Evolutionary conservation across 768 basidiomycete genomes (phyloP), one percentile per base, ranked within the genome.

Genomic region (Boletellus ananas): DNA sequence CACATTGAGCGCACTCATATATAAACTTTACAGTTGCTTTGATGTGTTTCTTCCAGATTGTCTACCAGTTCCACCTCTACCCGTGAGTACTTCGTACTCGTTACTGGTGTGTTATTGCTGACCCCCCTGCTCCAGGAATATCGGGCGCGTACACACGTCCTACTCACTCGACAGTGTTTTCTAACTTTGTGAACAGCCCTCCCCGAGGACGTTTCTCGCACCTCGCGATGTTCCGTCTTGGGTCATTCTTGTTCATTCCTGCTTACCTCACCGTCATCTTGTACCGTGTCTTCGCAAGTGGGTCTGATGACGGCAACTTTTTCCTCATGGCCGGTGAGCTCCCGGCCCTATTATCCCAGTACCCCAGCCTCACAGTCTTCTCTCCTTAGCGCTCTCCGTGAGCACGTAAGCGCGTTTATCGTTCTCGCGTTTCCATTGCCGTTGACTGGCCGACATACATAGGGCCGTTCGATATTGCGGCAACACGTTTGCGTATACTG

Each of bases 21-120:
- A 3, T n/a, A 14, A 3, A 20, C 31, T 56, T 50, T 43, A n/a
- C 56, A 92, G 90, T 90, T 64, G 90, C 90, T 6, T 59, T 95
- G 49, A 95, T 96, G 94, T 94, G 91, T 68, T 75, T 93, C n/a
- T 89, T 84, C 53, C 93, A 94, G 67, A 88, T 96, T 45, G 82
- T 84, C 34, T 95, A 94, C 64, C 94, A 94, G 61, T 94, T 92
- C 63, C 83, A 90, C 62, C 77, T 91, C 33, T 93, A 93, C 75
- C 90, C 90, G 87, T 92, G 62, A 69, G 89, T 76, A 6, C 0
- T 29, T 21, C 6, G 12, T 40, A 6, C 25, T 27, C 7, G 16
- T 23, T 6, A 27, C 11, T 41, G 20, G 16, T 44, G 11, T 20
- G 1, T 18, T 48, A 23, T 47, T 44, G 14, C 21, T 52, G 9